Base-by-base conservation (phyloP, 2,329 filamentous ascomycete genomes). In the Alternaria sp. region DNA sequence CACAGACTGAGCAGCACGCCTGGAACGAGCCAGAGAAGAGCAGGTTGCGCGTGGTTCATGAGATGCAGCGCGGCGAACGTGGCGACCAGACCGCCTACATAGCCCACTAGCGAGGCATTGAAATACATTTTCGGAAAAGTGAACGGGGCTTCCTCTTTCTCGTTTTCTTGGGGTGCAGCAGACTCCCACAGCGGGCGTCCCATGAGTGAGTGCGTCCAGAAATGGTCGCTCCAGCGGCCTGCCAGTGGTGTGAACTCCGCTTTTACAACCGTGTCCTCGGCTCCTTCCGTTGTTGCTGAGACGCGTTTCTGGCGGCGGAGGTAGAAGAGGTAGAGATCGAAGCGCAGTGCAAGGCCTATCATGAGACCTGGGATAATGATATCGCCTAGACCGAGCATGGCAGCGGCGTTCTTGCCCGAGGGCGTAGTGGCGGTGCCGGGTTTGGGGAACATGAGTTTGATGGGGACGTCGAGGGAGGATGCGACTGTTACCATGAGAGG, bases 321-420 rank as follows among this genome's bases (percentile, higher is more conserved):
- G 76, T 98, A 98, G 81, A 91, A 89, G 57, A 93, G 85, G 82
- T 93, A 96, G 8, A 97, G 85, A 76, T 99, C 95, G 72, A 97
- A 97, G n/a, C 95, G 89, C 23, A 99, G 84, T 3, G 94, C 93
- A 45, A 97, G 86, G 2, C 88, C 93, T 66, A 98, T 91, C 81
- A 97, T 90, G 74, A 98, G 93, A 9, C 95, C 96, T 0, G 95
- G 95, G 4, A 99, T 85, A 2, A 97, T 92, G 61, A 99, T 92
- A 75, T 99, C 95, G n/a, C 95, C 95, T 0, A 98, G 85, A 0
- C 95, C 95, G 8, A 99, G 89, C 87, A 98, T 97, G 57, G 92
- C 86, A 69, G 77, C 76, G 8, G 82, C 75, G 12, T 81, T 81
- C n/a, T 82, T 79, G 7, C 79, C 78, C n/a, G 83, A 40, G 36